phyloP scores from a whole-genome alignment of 2,329 filamentous ascomycete species.

The Aspergillus sp. region DNA sequence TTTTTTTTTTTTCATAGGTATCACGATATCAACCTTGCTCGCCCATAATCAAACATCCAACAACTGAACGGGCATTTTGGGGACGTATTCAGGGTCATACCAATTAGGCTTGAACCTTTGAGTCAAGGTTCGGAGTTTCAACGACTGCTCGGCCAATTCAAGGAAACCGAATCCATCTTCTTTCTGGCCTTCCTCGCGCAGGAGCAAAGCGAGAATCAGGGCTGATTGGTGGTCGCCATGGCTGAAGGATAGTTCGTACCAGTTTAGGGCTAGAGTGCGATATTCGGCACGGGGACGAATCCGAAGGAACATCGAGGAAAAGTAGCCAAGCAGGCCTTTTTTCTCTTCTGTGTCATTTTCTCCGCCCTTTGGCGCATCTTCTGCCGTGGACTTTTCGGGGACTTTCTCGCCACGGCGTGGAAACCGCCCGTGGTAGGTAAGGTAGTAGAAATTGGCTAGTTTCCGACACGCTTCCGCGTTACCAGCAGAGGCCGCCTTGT shows the following conservation, averaged over 20 bases:
- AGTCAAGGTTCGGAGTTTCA: slow-evolving; percentile 6
- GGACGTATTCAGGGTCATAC: slow-evolving; percentile 13
- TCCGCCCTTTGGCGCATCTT: background rate
- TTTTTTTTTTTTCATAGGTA: no score
- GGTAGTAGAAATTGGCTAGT: slow-evolving; percentile 34
- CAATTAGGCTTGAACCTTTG: slow-evolving; percentile 15
- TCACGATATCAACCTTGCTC: no score
- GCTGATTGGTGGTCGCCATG: slow-evolving; percentile 16
- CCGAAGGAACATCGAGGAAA: slow-evolving; percentile 11
- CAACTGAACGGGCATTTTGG: slow-evolving; percentile 11
- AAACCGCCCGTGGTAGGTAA: slow-evolving; percentile 20
- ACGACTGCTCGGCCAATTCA: slow-evolving; percentile 7
- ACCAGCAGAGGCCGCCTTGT: slow-evolving; percentile 25
- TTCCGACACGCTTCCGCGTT: slow-evolving; percentile 24
- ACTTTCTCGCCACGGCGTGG: slow-evolving; percentile 15
- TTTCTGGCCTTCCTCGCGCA: slow-evolving; percentile 19
- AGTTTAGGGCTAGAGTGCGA: slow-evolving; percentile 25
- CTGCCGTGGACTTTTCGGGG: background rate
- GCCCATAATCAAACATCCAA: slow-evolving; percentile 15
- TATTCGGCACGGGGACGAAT: slow-evolving; percentile 18
- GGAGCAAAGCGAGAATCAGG: slow-evolving; percentile 24
- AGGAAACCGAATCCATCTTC: slow-evolving; percentile 12
- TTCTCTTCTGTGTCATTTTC: background rate
- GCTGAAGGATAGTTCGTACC: slow-evolving; percentile 26
- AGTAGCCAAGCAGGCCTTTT: background rate